These are phyloP conservation scores for Tubosaeta sp. DNA, from an alignment of 768 basidiomycete genomes.

Conservation along the genomic window DNA sequence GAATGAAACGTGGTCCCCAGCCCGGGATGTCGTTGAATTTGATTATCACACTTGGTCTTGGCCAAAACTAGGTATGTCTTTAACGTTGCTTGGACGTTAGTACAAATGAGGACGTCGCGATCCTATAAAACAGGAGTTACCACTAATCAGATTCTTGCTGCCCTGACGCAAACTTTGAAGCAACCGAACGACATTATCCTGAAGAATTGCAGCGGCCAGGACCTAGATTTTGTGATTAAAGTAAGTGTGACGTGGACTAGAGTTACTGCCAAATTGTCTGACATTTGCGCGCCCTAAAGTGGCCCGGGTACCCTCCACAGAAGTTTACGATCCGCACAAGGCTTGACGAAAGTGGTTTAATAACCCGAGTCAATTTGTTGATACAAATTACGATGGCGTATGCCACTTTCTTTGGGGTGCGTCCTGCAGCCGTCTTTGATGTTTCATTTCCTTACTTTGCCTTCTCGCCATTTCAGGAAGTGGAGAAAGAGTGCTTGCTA, in stretches of 20 bases:
- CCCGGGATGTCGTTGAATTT: conserved; percentile 2
- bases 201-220: too few relatives aligned
- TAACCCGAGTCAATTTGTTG: neutral
- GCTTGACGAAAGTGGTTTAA: neutral
- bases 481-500: neutral
- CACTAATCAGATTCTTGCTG: neutral
- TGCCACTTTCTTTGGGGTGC: neutral
- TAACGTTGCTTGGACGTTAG: neutral
- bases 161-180: neutral
- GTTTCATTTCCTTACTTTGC: neutral
- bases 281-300: neutral
- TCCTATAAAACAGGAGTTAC: neutral
- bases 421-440: neutral
- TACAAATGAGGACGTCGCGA: neutral
- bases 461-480: neutral
- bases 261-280: neutral
- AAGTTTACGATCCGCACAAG: neutral
- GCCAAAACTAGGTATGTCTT: neutral
- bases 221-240: neutral
- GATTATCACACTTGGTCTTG: neutral
- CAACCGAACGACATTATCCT: neutral
- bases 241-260: neutral
- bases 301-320: neutral
- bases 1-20: neutral
- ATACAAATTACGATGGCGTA: neutral